Evolutionary conservation across 1,284 basidiomycete species (phyloP).

Genomic region (Chiua sp.): DNA sequence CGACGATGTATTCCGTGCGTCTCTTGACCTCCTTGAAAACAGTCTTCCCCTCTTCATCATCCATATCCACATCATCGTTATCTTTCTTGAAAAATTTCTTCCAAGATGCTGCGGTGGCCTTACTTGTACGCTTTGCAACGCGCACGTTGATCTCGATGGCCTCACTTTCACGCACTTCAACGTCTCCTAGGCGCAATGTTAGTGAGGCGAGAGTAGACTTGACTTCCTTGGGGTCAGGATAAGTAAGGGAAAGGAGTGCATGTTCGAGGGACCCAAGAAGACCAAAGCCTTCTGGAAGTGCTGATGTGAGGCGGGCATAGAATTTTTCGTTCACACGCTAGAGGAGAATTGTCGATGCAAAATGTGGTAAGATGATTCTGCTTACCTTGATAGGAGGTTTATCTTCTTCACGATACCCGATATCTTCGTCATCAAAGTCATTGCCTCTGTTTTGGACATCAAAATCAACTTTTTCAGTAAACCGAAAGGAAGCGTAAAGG

Average conservation of each 20-base stretch:
- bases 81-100: slow-evolving; percentile 70
- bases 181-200: slow-evolving; percentile 78
- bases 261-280: slow-evolving; percentile 74
- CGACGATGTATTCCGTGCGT: slow-evolving; percentile 63
- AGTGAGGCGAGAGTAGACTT: slow-evolving; percentile 71
- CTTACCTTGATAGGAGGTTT: slow-evolving; percentile 75
- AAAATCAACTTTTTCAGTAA: too few species aligned
- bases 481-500: neutral
- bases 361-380: neutral
- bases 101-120: slow-evolving; percentile 77
- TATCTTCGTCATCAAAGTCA: slow-evolving; percentile 83
- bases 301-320: slow-evolving; percentile 59
- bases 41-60: slow-evolving; percentile 38
- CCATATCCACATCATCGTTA: slow-evolving; percentile 29
- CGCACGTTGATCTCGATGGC: slow-evolving; percentile 80
- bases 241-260: slow-evolving; percentile 70
- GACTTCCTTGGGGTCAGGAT: slow-evolving; percentile 70
- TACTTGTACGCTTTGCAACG: slow-evolving; percentile 84
- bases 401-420: slow-evolving; percentile 65
- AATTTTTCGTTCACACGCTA: slow-evolving; percentile 83
- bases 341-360: slow-evolving; percentile 5
- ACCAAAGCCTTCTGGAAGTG: slow-evolving; percentile 47
- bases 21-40: slow-evolving; percentile 60
- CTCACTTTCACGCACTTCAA: slow-evolving; percentile 64
- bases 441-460: slow-evolving; percentile 62